Base-by-base conservation (phyloP, 1,284 basidiomycete genomes). In the Moniliella sp. region DNA sequence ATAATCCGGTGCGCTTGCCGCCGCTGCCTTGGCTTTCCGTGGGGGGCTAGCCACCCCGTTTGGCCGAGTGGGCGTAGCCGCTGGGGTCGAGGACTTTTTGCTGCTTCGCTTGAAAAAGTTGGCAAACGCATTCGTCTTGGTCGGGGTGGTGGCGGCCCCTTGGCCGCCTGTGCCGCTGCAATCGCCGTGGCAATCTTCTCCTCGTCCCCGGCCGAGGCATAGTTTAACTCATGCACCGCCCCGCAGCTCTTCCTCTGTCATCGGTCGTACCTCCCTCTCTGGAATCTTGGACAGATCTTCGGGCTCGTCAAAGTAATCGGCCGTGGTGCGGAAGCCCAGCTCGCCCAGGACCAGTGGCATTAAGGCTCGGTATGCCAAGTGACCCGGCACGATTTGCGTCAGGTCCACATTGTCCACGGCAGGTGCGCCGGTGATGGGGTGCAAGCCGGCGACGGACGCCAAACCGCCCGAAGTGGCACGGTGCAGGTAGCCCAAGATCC, bases 261-360 rank as follows among this genome's bases (percentile, higher is more conserved):
- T 38, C 13, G 21, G 28, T 15, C 51, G 38, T 4, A 55, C 40
- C 30, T 58, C 45, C 15, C 56, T 34, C 28, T 57, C 55, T 2
- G 54, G 56, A 4, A 59, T 46, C 16, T 45, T 43, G 15, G 41
- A 41, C 13, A 59, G 37, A 19, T 55, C 50, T 27, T 57, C 56
- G 3, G 56, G 56, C 40, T 59, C 56, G 34, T 59, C 56, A 42
- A 59, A 59, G 45, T 56, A 59, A 36, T 59, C 56, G 1, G 55
- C 55, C 0, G 56, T 57, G 11, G 47, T 50, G 18, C 46, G 42
- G 40, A 59, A 59, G 19, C 55, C 55, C 3, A 59, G 45, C 43
- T 59, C 50, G 29, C 49, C 38, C 14, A 59, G 41, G 5, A 59
- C 52, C 4, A 57, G 43, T 15, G 56, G 56, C 44, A 53, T 59